Evolutionary conservation across 768 basidiomycete genomes (phyloP), one percentile per base, ranked within the genome.

Genomic region (Pleurotus tuoliensis): DNA sequence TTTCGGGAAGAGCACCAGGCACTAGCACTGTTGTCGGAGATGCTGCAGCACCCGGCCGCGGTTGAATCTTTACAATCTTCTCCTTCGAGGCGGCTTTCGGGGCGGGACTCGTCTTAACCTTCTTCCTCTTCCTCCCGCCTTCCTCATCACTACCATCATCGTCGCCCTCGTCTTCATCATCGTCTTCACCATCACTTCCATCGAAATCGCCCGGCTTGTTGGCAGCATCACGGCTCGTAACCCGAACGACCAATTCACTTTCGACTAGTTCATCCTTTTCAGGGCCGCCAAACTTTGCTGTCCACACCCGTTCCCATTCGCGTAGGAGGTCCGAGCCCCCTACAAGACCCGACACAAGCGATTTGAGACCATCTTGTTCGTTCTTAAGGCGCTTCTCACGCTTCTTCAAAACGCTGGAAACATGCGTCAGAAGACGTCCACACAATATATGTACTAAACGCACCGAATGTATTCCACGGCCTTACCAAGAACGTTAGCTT

Each of bases 401-500:
- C 62, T 81, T 82, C 73, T 94, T 94, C 39, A 95, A 68, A 4
- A 94, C 92, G 7, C 88, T 86, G 58, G 13, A 40, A 52, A 13
- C 5, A 53, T 39, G 47, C 34, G 69, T 48, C 24, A 43, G 11
- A 25, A 13, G 18, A n/a, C 22, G 20, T 44, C 30, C 30, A 34
- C 30, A 11, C 9, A 44, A 15, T 37, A 39, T n/a, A 20, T 44
- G 47, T 49, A 38, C 20, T 30, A 16, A 7, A 65, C 75, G 59
- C 58, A 87, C 80, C 76, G 72, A 59, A 95, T 95, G 66, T 95
- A 95, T 68, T 95, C 93, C 8, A 90, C 89, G 0, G 92, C 92
- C 60, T 94, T 95, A 37, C 88, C 91, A 8, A 95, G 79, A 4
- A 95, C 90, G 56, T 91, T 92, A 2, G 92, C 92, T 66, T 95